Conservation (phyloP, 2,329 filamentous ascomycete genomes). For the Colletotrichum navitas region DNA sequence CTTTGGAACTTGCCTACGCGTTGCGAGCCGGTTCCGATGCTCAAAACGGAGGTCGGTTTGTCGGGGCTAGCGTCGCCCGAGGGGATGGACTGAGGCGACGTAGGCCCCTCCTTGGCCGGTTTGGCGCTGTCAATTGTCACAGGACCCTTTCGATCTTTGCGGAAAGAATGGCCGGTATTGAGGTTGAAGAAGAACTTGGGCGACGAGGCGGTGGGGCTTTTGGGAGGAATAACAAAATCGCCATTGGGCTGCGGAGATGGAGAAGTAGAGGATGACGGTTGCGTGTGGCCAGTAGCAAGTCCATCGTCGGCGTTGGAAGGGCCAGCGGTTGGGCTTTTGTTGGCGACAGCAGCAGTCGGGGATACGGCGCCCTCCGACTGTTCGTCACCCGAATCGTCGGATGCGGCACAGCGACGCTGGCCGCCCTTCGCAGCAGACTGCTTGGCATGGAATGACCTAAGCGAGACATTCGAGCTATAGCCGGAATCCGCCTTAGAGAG, state of each 20-base stretch:
- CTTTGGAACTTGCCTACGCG: conserved; percentile 53
- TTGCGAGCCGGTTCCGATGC: conserved; percentile 49
- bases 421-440: conserved; percentile 43
- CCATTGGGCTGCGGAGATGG: conserved; percentile 55
- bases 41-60: conserved; percentile 49
- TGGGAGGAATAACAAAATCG: conserved; percentile 9
- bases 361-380: conserved; percentile 27
- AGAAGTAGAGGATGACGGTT: conserved; percentile 46
- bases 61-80: conserved; percentile 50
- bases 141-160: conserved; percentile 43
- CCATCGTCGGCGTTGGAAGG: conserved; percentile 14
- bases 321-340: conserved; percentile 16
- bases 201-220: conserved; percentile 18
- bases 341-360: conserved; percentile 23
- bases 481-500: conserved; percentile 72
- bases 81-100: conserved; percentile 45
- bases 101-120: conserved; percentile 38
- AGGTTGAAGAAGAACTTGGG: conserved; percentile 37
- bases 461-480: conserved; percentile 71
- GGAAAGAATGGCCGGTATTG: conserved; percentile 30
- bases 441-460: conserved; percentile 63
- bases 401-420: background rate
- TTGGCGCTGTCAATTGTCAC: conserved; percentile 43
- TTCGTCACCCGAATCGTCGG: conserved; percentile 34
- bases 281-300: conserved; percentile 27